These are phyloP conservation scores for Beverwykella pulmonaria DNA, from an alignment of 495 filamentous ascomycete species.

Conservation along the genomic window DNA sequence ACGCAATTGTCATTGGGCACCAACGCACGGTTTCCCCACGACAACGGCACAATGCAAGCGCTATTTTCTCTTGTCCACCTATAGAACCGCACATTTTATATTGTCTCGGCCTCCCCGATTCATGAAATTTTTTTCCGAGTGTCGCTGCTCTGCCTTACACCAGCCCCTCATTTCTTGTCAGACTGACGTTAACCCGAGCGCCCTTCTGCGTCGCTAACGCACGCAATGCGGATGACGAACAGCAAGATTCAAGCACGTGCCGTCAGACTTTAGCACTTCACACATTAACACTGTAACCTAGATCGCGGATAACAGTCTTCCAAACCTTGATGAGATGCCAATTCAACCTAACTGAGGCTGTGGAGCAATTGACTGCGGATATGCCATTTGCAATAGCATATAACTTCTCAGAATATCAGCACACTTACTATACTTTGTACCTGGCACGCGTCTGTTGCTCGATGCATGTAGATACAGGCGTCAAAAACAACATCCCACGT, in stretches of 20 bases:
- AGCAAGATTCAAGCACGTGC: conserved; percentile 8
- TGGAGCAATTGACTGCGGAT: no score
- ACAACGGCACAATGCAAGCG: neutral
- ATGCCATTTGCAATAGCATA: no score
- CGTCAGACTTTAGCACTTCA: no score
- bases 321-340: no score
- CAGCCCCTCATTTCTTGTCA: neutral
- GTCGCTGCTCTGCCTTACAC: neutral
- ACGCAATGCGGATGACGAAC: conserved; percentile 6
- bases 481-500: no score
- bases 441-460: no score
- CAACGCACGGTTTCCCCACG: neutral
- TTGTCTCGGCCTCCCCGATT: conserved; percentile 9
- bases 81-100: conserved; percentile 5
- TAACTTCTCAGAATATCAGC: no score
- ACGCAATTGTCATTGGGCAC: neutral
- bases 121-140: neutral
- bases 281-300: no score
- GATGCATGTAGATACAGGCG: no score
- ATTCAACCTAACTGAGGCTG: no score
- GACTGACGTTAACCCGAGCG: neutral
- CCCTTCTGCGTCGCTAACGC: neutral
- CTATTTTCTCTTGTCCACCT: neutral
- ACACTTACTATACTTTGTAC: no score
- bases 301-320: no score